phyloP scores from a whole-genome alignment of 2,329 filamentous ascomycete genomes.

The Penicillium oxalicum region DNA sequence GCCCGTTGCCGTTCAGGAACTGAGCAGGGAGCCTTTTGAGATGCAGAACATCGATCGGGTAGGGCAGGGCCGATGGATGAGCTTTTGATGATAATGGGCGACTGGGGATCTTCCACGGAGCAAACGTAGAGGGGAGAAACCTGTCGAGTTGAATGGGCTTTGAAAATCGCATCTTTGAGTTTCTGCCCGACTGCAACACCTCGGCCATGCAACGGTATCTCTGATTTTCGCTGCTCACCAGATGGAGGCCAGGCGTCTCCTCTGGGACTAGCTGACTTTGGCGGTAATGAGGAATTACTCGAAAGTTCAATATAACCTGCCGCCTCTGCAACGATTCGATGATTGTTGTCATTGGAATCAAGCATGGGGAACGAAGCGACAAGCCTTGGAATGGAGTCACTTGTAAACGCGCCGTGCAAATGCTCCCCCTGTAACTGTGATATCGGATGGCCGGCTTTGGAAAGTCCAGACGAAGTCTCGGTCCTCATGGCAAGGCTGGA shows the following conservation, averaged over 20 bases:
- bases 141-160: not conserved
- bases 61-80: no score
- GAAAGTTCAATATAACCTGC: constrained; percentile 8
- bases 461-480: not conserved
- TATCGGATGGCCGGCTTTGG: not conserved
- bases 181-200: constrained; percentile 21
- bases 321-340: not conserved
- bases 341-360: not conserved
- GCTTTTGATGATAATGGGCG: no score
- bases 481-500: constrained; percentile 1
- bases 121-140: not conserved
- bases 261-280: not conserved
- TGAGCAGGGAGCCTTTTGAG: no score
- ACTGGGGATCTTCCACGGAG: no score
- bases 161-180: constrained; percentile 18
- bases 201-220: constrained; percentile 10
- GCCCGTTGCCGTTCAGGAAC: no score
- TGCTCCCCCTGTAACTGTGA: not conserved
- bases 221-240: not conserved
- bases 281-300: constrained; percentile 5
- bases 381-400: not conserved
- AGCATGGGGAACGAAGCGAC: not conserved
- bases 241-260: not conserved
- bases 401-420: not conserved
- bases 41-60: no score